phyloP scores from a whole-genome alignment of 768 basidiomycete genomes.

The Lanmaoa pseudosensibilis region DNA sequence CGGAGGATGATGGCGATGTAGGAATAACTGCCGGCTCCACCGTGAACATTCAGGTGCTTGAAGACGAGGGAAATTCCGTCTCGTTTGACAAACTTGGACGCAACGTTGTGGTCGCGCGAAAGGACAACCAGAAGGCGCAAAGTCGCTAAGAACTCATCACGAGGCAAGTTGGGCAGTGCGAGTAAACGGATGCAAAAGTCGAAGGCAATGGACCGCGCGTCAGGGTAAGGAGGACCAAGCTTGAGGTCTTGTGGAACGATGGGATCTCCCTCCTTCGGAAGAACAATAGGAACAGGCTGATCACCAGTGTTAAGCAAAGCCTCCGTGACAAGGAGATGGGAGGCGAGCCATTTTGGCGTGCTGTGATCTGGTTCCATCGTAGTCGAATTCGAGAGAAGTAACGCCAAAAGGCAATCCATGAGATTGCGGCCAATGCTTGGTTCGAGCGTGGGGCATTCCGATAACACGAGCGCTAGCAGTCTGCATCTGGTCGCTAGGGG shows the following conservation, averaged over 20 bases:
- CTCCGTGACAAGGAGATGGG: slow-evolving; percentile 83
- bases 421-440: slow-evolving; percentile 55
- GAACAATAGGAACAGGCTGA: slow-evolving; percentile 59
- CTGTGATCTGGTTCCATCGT: slow-evolving; percentile 52
- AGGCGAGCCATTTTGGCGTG: slow-evolving; percentile 84
- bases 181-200: slow-evolving; percentile 77
- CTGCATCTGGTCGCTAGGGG: slow-evolving; percentile 81
- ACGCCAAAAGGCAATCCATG: slow-evolving; percentile 66
- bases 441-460: slow-evolving; percentile 67
- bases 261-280: slow-evolving; percentile 73
- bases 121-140: slow-evolving; percentile 83
- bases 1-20: slow-evolving; percentile 89
- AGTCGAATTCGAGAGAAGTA: slow-evolving; percentile 58
- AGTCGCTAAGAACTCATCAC: slow-evolving; percentile 80
- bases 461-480: slow-evolving; percentile 79
- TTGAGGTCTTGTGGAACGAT: slow-evolving; percentile 50
- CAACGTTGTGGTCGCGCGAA: slow-evolving; percentile 68
- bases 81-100: slow-evolving; percentile 64
- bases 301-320: slow-evolving; percentile 75
- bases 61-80: slow-evolving; percentile 67
- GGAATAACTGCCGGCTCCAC: slow-evolving; percentile 69
- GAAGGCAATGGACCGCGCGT: slow-evolving; percentile 68
- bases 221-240: slow-evolving; percentile 59
- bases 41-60: slow-evolving; percentile 57
- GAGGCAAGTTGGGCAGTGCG: slow-evolving; percentile 57